Base-by-base conservation (phyloP, 805 yeast genomes). In the Candida orba region DNA sequence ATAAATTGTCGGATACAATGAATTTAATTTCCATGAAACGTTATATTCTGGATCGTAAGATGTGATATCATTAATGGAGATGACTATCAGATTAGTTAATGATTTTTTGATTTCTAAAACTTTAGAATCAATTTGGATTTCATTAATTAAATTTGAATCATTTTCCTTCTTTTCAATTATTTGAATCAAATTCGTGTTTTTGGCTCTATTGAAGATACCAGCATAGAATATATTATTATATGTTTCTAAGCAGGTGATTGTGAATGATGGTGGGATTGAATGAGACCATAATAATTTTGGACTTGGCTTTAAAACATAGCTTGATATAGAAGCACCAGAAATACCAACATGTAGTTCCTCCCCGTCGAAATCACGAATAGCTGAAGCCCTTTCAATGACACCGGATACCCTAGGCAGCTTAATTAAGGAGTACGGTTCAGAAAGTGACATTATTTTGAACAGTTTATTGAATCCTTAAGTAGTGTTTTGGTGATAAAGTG, bases 281-380 rank as follows among this genome's bases (percentile, higher is more conserved):
- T 67, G 67, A 4, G 78, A 70, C 80, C 79, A 75, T 35, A 69
- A 58, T 37, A 75, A 60, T 52, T 71, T 72, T 9, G 80, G 80
- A 32, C 75, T 66, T 34, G 80, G 80, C 43, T 64, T 71, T 41
- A 74, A 61, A 20, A 72, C 62, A 52, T 72, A 73, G 30, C 53
- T 53, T 6, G 59, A 53, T 35, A 57, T 49, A 13, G 60, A 53
- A 6, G 60, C 53, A 18, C 62, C 60, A 22, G 60, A 56, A 20
- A 57, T 52, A 41, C 60, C 62, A 33, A 57, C 47, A 45, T 50
- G 48, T 1, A 57, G 36, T 13, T 47, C 54, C 5, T 54, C 54
- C 3, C 51, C 38, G 25, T 46, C 46, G 31, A 51, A 48, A 5
- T 45, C 40, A 18, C 41, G 36, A 3, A 49, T 25, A 12, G 53